A percentile compares a stretch with the other conserved stretches of the same genome.
Conservation (phyloP, 108 stramenopile genomes). For the Cyclotella atomus region DNA sequence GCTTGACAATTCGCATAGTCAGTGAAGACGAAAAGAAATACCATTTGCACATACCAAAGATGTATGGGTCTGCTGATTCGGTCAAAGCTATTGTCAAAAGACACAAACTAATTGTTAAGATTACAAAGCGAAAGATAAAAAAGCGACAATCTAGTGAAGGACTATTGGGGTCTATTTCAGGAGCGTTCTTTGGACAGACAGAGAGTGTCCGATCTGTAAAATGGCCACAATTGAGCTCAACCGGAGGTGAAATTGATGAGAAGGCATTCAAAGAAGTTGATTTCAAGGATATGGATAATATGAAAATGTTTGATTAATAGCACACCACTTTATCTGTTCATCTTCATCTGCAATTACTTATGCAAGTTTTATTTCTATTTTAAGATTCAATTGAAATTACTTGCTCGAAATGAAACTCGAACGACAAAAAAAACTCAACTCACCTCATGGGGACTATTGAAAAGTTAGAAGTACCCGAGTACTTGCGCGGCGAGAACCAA, state of each 20-base stretch:
- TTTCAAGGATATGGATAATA: neutral
- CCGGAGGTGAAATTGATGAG: constrained; percentile 14
- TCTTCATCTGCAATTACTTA: too few species aligned
- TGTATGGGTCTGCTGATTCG: constrained; percentile 64
- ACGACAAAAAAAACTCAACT: too few species aligned
- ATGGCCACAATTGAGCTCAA: constrained; percentile 24
- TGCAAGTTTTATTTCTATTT: too few species aligned
- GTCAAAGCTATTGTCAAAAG: constrained; percentile 62
- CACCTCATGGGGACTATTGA: constrained; percentile 18
- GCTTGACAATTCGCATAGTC: constrained; percentile 46
- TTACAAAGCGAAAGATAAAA: constrained; percentile 57
- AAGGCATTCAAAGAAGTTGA: constrained; percentile 19
- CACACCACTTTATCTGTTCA: too few species aligned
- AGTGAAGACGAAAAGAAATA: constrained; percentile 34
- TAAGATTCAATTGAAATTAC: neutral
- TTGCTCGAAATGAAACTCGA: too few species aligned
- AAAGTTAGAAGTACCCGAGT: constrained; percentile 13
- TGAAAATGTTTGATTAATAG: too few species aligned
- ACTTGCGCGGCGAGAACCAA: constrained; percentile 29
- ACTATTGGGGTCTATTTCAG: constrained; percentile 7
- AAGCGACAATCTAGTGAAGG: constrained; percentile 18
- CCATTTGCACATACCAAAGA: constrained; percentile 59
- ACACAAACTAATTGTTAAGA: constrained; percentile 63
- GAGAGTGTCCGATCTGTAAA: constrained; percentile 2
- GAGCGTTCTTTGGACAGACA: neutral